Percentiles rank a stretch among this genome's conserved stretches.
phyloP scores from a whole-genome alignment of 192 early-diverging fungal genomes.

The Podila epigama region DNA sequence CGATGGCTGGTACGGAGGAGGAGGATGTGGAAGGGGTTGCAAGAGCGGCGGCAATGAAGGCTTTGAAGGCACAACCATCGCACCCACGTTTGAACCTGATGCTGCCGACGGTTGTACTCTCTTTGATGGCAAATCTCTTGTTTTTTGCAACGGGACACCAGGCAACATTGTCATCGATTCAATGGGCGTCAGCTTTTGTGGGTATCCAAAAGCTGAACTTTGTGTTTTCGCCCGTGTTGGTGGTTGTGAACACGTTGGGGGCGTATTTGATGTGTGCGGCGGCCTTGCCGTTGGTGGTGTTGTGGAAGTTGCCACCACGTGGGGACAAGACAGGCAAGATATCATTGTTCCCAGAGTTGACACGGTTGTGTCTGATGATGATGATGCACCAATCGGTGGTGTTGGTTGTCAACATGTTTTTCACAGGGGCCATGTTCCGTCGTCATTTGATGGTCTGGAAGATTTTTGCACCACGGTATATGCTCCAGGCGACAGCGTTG shows the following conservation, averaged over 20 bases:
- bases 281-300: conserved; percentile 64
- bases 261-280: conserved; percentile 58
- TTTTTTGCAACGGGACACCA: conserved; percentile 97
- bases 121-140: conserved; percentile 62
- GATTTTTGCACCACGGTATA: conserved; percentile 91
- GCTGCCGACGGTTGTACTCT: conserved; percentile 54
- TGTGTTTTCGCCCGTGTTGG: conserved; percentile 69
- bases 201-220: conserved; percentile 80
- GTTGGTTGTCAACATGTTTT: conserved; percentile 55
- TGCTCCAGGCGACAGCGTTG: conserved; percentile 59
- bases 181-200: conserved; percentile 90
- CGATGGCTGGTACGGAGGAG: neutral
- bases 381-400: conserved; percentile 56
- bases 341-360: conserved; percentile 49
- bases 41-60: conserved; percentile 2
- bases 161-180: conserved; percentile 85
- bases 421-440: conserved; percentile 71
- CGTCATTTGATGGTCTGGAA: conserved; percentile 99
- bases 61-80: conserved; percentile 7
- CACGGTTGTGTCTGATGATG: conserved; percentile 54
- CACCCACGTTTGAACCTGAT: conserved; percentile 34
- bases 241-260: conserved; percentile 82
- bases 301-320: conserved; percentile 62
- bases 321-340: conserved; percentile 47
- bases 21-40: conserved; percentile 1